These are phyloP conservation scores for Trichoderma sp. DNA, from an alignment of 2,329 filamentous ascomycete species.

Conservation along the genomic window DNA sequence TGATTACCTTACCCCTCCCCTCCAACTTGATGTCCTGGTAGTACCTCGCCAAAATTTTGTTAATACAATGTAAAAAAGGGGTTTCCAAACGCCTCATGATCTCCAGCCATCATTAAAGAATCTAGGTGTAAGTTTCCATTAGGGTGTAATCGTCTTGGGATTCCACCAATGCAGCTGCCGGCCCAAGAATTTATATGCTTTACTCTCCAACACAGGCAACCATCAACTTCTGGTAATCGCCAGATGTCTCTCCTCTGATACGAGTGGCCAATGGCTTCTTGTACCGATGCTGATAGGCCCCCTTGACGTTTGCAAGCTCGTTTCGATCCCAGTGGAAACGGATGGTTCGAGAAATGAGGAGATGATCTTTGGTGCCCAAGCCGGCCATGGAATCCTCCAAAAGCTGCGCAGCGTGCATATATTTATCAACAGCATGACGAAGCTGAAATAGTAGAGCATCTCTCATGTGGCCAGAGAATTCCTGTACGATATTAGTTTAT, in stretches of 20 bases:
- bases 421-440: slow-evolving; percentile 72
- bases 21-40: not conserved
- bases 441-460: slow-evolving; percentile 78
- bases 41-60: not conserved
- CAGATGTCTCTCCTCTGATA: slow-evolving; percentile 79
- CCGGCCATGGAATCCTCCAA: slow-evolving; percentile 89
- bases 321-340: slow-evolving; percentile 78
- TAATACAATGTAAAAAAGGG: not conserved
- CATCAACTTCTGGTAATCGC: slow-evolving; percentile 76
- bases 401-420: slow-evolving; percentile 75
- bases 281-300: slow-evolving; percentile 71
- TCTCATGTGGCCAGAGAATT: slow-evolving; percentile 92
- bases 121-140: not conserved
- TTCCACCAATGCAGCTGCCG: not conserved
- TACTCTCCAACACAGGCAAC: slow-evolving; percentile 61
- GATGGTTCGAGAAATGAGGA: slow-evolving; percentile 75
- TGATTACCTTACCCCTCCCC: not conserved
- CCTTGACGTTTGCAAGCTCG: slow-evolving; percentile 73
- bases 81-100: not conserved
- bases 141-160: not conserved
- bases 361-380: slow-evolving; percentile 78
- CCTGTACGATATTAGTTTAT: slow-evolving; percentile 37
- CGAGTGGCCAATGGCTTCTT: slow-evolving; percentile 63
- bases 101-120: not conserved
- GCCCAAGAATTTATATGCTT: not conserved